A percentile compares a stretch with the other conserved stretches of the same genome.
phyloP scores from a whole-genome alignment of 106 monocot genomes.

The Phalaenopsis aphrodite region DNA sequence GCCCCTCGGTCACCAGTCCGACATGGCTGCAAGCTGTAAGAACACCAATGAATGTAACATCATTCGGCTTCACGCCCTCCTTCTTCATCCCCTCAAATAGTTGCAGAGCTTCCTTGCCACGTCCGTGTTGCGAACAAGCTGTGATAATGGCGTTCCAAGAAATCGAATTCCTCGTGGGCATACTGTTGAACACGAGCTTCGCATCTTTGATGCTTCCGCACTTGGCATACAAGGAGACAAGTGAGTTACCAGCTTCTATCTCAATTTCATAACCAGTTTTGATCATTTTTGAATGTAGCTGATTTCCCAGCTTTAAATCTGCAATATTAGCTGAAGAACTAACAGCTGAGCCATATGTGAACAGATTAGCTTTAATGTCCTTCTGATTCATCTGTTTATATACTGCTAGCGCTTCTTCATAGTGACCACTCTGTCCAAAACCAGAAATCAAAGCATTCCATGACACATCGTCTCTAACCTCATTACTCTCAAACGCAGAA shows the following conservation, averaged over 20 bases:
- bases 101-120: constrained; percentile 44
- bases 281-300: constrained; percentile 69
- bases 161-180: constrained; percentile 54
- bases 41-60: constrained; percentile 71
- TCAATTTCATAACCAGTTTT: constrained; percentile 57
- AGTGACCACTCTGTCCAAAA: constrained; percentile 65
- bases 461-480: constrained; percentile 57
- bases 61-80: constrained; percentile 41
- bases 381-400: constrained; percentile 47
- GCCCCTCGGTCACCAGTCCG: constrained; percentile 58
- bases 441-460: constrained; percentile 93
- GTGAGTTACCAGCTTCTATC: constrained; percentile 52
- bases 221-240: constrained; percentile 79
- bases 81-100: constrained; percentile 67
- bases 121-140: constrained; percentile 73
- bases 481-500: constrained; percentile 37
- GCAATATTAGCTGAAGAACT: constrained; percentile 71
- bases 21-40: constrained; percentile 83
- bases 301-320: constrained; percentile 59
- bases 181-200: constrained; percentile 32
- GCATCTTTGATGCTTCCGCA: constrained; percentile 73
- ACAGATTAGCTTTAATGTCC: constrained; percentile 40
- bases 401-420: constrained; percentile 58
- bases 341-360: constrained; percentile 61
- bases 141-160: constrained; percentile 91